These are phyloP conservation scores for Apiotrichum gamsii DNA, from an alignment of 1,284 basidiomycete species.

Conservation along the genomic window DNA sequence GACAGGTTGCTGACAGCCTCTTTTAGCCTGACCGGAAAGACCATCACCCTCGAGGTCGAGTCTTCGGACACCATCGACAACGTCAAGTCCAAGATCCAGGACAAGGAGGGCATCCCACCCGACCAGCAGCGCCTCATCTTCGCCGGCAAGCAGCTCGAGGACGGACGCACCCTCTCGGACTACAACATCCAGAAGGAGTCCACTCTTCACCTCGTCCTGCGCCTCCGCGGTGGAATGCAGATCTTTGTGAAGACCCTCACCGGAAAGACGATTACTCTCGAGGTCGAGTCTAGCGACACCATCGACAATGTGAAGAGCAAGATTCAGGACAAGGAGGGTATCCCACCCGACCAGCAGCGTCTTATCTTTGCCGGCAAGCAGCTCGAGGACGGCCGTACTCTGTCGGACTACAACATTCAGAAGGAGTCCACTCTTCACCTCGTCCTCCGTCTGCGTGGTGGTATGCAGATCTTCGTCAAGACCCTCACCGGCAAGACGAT, in stretches of 20 bases:
- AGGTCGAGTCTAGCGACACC: constrained; percentile 84
- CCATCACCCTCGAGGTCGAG: constrained; percentile 90
- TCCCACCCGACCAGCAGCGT: constrained; percentile 77
- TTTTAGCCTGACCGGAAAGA: constrained; percentile 90
- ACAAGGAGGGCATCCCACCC: constrained; percentile 76
- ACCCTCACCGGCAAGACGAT: constrained; percentile 55
- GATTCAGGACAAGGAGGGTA: constrained; percentile 95
- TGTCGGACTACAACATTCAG: constrained; percentile 89
- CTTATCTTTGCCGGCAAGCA: constrained; percentile 98
- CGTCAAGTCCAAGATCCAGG: constrained; percentile 93
- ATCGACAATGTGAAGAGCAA: constrained; percentile 98
- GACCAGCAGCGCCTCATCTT: constrained; percentile 98
- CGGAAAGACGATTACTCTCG: constrained; percentile 97
- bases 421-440: constrained; percentile 94
- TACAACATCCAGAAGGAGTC: constrained; percentile 97
- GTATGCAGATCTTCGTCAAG: constrained; percentile 72
- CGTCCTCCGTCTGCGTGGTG: constrained; percentile 77
- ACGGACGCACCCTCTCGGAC: constrained; percentile 80
- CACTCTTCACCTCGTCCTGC: constrained; percentile 91
- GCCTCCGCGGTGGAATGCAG: constrained; percentile 70
- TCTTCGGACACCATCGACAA: constrained; percentile 91
- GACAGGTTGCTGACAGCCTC: not conserved
- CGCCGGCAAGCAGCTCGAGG: constrained; percentile 96
- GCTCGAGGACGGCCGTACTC: constrained; percentile 86
- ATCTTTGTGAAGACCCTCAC: constrained; percentile 93